Conservation (phyloP, 805 yeast species). For the Zygosaccharomyces bailii region DNA sequence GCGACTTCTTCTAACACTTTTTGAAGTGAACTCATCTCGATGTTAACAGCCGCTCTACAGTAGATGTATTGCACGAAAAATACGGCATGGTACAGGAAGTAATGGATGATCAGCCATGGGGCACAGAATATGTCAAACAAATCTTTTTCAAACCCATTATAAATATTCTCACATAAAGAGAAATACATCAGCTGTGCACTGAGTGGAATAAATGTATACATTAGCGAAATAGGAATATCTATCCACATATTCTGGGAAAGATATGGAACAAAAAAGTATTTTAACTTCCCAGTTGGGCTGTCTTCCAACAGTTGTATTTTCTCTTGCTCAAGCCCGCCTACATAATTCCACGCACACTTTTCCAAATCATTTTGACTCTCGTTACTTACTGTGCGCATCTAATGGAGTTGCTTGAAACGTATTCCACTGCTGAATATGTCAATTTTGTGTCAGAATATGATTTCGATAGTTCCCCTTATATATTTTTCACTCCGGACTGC, state of each 20-base stretch:
- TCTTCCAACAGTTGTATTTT: slow-evolving; percentile 4
- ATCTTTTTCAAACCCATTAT: neutral
- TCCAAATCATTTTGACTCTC: slow-evolving; percentile 4
- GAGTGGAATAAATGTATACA: neutral
- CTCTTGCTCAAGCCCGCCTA: slow-evolving; percentile 1
- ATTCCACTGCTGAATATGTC: neutral
- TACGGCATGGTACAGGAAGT: slow-evolving; percentile 2
- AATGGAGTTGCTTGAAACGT: neutral
- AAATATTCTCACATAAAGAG: neutral
- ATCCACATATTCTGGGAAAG: neutral
- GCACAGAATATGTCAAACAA: neutral
- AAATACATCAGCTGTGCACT: slow-evolving; percentile 1
- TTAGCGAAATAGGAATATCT: neutral
- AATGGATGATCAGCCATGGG: slow-evolving; percentile 2
- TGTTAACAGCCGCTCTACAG: neutral
- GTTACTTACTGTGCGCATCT: slow-evolving; percentile 1
- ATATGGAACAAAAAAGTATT: neutral
- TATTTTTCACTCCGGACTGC: neutral
- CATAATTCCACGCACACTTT: slow-evolving; percentile 3
- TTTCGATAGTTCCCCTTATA: neutral
- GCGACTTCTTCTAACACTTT: slow-evolving; percentile 6
- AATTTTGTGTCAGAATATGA: too few relatives aligned
- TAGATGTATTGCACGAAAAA: slow-evolving; percentile 2
- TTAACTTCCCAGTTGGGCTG: slow-evolving; percentile 1
- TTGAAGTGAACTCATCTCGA: neutral